Conservation (phyloP, 2,329 filamentous ascomycete genomes). For the Monosporascus sp. region DNA sequence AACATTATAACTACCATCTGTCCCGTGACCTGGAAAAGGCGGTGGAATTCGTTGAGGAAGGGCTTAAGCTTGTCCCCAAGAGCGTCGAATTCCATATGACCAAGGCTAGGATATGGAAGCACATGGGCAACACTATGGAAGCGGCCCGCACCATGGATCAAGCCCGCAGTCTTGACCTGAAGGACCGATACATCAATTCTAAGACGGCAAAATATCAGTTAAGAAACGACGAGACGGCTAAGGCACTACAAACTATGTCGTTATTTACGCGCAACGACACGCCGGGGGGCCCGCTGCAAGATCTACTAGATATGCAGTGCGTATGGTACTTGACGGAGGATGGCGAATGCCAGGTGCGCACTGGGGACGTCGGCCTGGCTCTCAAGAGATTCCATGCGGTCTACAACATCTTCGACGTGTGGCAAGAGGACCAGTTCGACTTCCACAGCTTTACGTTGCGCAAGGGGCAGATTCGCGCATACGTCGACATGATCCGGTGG, state of each 20-base stretch:
- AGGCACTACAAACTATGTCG: conserved; percentile 80
- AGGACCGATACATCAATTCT: conserved; percentile 96
- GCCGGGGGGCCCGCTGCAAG: conserved; percentile 78
- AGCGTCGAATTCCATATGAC: conserved; percentile 93
- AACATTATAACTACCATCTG: conserved; percentile 91
- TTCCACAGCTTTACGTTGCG: conserved; percentile 97
- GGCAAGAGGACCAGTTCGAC: conserved; percentile 98
- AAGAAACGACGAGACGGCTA: conserved; percentile 84
- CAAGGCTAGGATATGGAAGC: conserved; percentile 91
- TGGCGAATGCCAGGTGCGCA: conserved; percentile 79
- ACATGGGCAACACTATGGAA: conserved; percentile 71
- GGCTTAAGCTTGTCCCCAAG: conserved; percentile 71
- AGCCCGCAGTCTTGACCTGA: conserved; percentile 78
- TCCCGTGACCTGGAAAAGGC: conserved; percentile 83
- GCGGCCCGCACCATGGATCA: conserved; percentile 85
- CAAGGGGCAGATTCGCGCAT: conserved; percentile 92
- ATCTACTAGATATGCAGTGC: conserved; percentile 97
- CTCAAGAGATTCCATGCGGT: conserved; percentile 89
- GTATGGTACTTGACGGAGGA: conserved; percentile 97
- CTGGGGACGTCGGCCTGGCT: conserved; percentile 76
- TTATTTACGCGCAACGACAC: conserved; percentile 92
- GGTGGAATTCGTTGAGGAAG: conserved; percentile 74
- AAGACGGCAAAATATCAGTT: conserved; percentile 97
- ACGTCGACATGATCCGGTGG: conserved; percentile 95
- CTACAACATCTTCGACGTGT: conserved; percentile 89